Conservation (phyloP, 306 rosid species). For the Herpetospermum pedunculosum region DNA sequence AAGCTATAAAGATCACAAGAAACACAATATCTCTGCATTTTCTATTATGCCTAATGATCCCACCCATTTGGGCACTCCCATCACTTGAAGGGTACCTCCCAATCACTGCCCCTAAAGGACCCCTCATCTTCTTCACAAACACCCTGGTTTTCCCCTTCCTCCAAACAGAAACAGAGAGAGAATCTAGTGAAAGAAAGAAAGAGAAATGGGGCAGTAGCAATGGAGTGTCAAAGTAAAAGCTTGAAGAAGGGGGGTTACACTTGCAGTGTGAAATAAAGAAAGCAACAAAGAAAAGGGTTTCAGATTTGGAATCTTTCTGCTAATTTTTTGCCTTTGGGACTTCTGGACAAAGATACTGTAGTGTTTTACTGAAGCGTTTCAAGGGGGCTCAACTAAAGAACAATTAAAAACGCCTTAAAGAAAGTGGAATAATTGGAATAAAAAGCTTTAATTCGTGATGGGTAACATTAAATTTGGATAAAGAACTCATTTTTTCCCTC, state of each 20-base stretch:
- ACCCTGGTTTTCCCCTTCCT: neutral
- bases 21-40: constrained; percentile 74
- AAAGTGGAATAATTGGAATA: neutral
- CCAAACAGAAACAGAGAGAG: constrained; percentile 12
- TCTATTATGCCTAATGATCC: constrained; percentile 70
- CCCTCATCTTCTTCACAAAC: constrained; percentile 51
- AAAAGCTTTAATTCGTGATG: neutral
- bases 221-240: neutral
- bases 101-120: constrained; percentile 86
- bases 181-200: neutral
- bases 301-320: constrained; percentile 43
- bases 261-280: constrained; percentile 14
- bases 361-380: constrained; percentile 4
- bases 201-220: constrained; percentile 23
- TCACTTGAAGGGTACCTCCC: constrained; percentile 95
- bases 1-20: constrained; percentile 66
- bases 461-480: neutral
- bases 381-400: neutral
- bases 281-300: constrained; percentile 14
- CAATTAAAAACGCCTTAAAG: neutral
- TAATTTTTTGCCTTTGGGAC: neutral
- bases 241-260: neutral
- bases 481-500: neutral
- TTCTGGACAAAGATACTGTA: constrained; percentile 36
- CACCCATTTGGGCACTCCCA: constrained; percentile 63